A percentile compares a stretch with the other conserved stretches of the same genome.
Evolutionary conservation across 208 protist genomes (phyloP).

Genomic region (Acanthamoeba culbertsoni): DNA sequence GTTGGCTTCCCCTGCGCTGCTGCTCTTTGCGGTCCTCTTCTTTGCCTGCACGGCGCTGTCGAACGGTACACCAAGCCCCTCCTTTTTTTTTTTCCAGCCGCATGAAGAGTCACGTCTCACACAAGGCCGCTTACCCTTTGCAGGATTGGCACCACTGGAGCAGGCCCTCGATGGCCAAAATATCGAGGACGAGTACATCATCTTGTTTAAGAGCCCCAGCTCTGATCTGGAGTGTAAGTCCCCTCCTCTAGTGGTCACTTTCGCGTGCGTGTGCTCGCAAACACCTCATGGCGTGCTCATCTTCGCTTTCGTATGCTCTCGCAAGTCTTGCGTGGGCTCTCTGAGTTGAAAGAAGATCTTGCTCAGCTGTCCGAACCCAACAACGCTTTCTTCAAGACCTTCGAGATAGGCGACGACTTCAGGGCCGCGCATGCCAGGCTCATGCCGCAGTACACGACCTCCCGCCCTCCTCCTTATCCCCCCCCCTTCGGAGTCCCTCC

Average conservation of each 20-base stretch:
- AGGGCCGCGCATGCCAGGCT: not conserved
- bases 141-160: too few species aligned
- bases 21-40: too few species aligned
- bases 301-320: not conserved
- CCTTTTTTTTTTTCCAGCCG: too few species aligned
- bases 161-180: too few species aligned
- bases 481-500: not conserved
- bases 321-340: not conserved
- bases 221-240: not conserved
- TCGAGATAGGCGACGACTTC: not conserved
- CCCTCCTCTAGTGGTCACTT: too few species aligned
- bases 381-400: not conserved
- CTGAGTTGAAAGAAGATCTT: not conserved
- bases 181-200: slow-evolving; percentile 56
- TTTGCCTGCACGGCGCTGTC: too few species aligned
- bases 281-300: not conserved
- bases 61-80: too few species aligned
- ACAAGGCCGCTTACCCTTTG: too few species aligned
- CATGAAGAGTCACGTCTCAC: too few species aligned
- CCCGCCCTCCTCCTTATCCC: not conserved
- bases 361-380: not conserved
- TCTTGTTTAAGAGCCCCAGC: not conserved
- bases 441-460: not conserved
- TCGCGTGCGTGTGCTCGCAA: too few species aligned
- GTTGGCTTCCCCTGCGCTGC: too few species aligned